phyloP scores from a whole-genome alignment of 495 filamentous ascomycete genomes.

The Hypoxylon crocopeplum region DNA sequence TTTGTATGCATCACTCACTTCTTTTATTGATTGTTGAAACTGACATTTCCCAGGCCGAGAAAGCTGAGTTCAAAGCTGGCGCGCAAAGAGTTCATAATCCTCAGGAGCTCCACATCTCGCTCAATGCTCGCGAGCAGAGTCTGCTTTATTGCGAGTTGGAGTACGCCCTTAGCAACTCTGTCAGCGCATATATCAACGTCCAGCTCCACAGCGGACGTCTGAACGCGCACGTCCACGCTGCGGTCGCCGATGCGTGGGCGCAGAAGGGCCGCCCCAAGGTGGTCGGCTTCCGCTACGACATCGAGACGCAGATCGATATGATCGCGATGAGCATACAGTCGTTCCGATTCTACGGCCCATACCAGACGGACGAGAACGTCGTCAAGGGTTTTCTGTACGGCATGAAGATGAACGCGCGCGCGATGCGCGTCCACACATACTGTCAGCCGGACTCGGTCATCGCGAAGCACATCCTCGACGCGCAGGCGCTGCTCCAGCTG shows the following conservation, averaged over 20 bases:
- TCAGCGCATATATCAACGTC: slow-evolving; percentile 48
- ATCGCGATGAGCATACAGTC: slow-evolving; percentile 45
- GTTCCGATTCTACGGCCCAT: slow-evolving; percentile 53
- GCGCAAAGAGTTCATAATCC: slow-evolving; percentile 14
- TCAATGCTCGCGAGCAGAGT: slow-evolving; percentile 53
- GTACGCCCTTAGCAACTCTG: slow-evolving; percentile 41
- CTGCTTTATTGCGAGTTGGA: slow-evolving; percentile 56
- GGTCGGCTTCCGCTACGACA: slow-evolving; percentile 53
- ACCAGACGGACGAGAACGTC: slow-evolving; percentile 27
- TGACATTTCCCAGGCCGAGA: slow-evolving; percentile 36
- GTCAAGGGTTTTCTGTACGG: slow-evolving; percentile 47
- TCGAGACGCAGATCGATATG: slow-evolving; percentile 58
- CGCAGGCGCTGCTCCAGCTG: slow-evolving; percentile 46
- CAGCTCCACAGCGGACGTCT: slow-evolving; percentile 51
- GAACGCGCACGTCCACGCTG: slow-evolving; percentile 41
- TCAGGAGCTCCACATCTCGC: slow-evolving; percentile 43
- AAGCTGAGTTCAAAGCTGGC: slow-evolving; percentile 32
- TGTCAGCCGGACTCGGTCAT: slow-evolving; percentile 58
- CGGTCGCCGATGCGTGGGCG: slow-evolving; percentile 47
- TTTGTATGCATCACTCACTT: slow-evolving; percentile 43
- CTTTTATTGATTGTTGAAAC: slow-evolving; percentile 6
- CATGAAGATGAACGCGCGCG: slow-evolving; percentile 49
- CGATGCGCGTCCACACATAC: slow-evolving; percentile 49
- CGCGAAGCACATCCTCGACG: slow-evolving; percentile 53
- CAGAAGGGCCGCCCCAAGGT: slow-evolving; percentile 52